Conservation (phyloP, 1,139 yeast genomes). For the Arxiozyma slooffiae region DNA sequence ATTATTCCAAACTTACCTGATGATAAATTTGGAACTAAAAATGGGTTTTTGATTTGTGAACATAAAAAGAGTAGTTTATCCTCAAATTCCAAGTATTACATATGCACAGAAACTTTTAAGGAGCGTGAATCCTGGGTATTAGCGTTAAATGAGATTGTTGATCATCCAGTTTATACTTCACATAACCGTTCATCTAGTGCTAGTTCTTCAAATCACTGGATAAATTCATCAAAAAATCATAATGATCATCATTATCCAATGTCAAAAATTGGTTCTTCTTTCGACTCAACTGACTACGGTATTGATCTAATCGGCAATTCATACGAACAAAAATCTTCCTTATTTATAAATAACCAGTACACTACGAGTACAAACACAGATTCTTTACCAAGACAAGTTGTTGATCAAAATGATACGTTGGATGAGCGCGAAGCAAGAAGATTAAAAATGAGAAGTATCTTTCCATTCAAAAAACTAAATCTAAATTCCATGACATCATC, state of each 20-base stretch:
- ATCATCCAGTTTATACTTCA: constrained; percentile 3
- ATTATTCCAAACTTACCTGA: constrained; percentile 54
- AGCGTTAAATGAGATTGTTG: constrained; percentile 42
- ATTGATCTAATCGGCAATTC: background rate
- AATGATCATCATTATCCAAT: background rate
- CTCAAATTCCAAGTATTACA: constrained; percentile 50
- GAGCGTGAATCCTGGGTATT: constrained; percentile 77
- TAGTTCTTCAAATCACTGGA: background rate
- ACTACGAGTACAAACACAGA: constrained; percentile 7
- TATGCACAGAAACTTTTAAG: constrained; percentile 73
- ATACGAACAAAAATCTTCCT: constrained; percentile 1
- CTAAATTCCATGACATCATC: constrained; percentile 3
- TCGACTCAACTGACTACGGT: background rate
- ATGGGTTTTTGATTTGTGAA: constrained; percentile 68
- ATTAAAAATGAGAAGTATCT: constrained; percentile 47
- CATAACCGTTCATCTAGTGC: background rate
- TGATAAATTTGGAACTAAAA: constrained; percentile 63
- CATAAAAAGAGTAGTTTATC: constrained; percentile 49
- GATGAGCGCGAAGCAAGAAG: constrained; percentile 37
- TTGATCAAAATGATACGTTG: constrained; percentile 17
- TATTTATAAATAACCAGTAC: background rate
- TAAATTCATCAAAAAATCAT: background rate
- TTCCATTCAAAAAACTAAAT: constrained; percentile 43
- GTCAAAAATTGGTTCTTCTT: background rate
- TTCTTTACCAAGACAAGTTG: constrained; percentile 15